Evolutionary conservation across 2,329 filamentous ascomycete genomes (phyloP), one percentile per base, ranked within the genome.

Genomic region (Penicillium sp.): DNA sequence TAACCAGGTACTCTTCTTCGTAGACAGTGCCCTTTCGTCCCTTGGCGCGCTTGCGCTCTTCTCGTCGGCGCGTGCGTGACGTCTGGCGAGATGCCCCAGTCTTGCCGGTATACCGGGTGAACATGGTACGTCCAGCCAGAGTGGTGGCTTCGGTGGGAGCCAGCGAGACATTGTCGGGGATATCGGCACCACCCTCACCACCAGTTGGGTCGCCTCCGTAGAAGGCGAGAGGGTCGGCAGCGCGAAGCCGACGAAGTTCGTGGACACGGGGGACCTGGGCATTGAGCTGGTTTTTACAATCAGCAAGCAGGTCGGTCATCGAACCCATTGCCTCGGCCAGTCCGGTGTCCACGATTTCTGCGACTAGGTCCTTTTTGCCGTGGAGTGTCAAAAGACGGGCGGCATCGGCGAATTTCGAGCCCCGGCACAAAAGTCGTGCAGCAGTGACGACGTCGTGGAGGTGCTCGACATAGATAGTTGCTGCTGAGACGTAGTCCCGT

Each of bases 11-110:
- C 69, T 97, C 93, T 64, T 97, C 91, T 68, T 98, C 93, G 68
- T 98, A 98, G 4, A 98, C 87, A 13, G 88, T 95, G 9, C 93
- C 93, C 74, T 97, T 97, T 67, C 95, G 91, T 20, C 93, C 93
- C 6, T 89, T 77, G 0, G 93, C 93, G 13, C 91, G 82, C 78
- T 98, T 98, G 67, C 95, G 83, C 75, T 98, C 93, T 69, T 98
- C 93, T 16, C 89, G 79, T 20, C 85, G 78, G 42, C 89, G 82
- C 64, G 95, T 96, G 75, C 93, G 95, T 63, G 82, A 86, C 32
- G 89, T 95, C 48, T 86, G 86, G 10, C 89, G 79, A 40, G 1
- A 82, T 77, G 16, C 65, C 18, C 64, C 66, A 6, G 75, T 76
- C 50, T 84, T 85, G 49, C 87, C 85, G 0, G 89, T 95, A 70